Conservation (phyloP, 805 yeast species). For the Wickerhamomyces pijperi region DNA sequence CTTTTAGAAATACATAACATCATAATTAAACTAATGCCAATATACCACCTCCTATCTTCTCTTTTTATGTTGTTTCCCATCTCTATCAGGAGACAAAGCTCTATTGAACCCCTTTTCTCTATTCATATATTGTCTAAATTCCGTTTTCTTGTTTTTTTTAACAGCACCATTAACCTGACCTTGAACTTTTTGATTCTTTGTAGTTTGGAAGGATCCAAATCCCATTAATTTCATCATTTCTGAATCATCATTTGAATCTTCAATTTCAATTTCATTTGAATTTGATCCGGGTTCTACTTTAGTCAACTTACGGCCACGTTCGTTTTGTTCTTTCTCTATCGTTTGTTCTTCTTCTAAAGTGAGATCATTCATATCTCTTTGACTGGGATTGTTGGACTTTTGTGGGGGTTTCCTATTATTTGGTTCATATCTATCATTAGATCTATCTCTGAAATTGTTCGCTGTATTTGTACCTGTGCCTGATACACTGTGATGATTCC, state of each 20-base stretch:
- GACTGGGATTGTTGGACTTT: not conserved
- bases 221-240: conserved; percentile 43
- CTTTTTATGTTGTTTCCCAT: conserved; percentile 2
- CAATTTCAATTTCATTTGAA: conserved; percentile 13
- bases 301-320: conserved; percentile 3
- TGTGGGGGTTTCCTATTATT: too few relatives aligned
- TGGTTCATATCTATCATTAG: conserved; percentile 6
- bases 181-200: conserved; percentile 45
- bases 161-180: conserved; percentile 35
- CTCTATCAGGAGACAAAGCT: conserved; percentile 38
- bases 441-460: conserved; percentile 7
- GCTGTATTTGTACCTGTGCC: too few relatives aligned
- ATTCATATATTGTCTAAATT: conserved; percentile 52
- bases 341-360: not conserved
- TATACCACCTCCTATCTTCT: too few relatives aligned
- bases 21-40: too few relatives aligned
- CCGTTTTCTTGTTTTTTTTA: conserved; percentile 27
- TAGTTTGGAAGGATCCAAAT: conserved; percentile 39
- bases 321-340: conserved; percentile 2
- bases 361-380: not conserved
- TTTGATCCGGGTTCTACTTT: conserved; percentile 18
- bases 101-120: conserved; percentile 45
- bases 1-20: too few relatives aligned
- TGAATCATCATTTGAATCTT: conserved; percentile 9
- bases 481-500: too few relatives aligned